Conservation (phyloP, 768 basidiomycete species). For the Crepidotus variabilis region DNA sequence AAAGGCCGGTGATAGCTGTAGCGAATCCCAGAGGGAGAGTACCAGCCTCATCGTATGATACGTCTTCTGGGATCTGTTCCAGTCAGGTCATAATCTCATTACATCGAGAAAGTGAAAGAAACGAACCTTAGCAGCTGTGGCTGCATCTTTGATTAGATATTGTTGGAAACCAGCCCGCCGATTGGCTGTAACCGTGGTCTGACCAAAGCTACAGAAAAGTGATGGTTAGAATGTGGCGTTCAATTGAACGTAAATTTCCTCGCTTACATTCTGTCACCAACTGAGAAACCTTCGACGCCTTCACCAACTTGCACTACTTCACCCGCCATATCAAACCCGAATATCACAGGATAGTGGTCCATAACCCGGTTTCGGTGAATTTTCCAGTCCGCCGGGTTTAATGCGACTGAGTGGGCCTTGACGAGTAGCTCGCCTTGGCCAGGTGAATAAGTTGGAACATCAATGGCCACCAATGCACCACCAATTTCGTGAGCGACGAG, state of each 20-base stretch:
- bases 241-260: background rate
- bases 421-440: constrained; percentile 39
- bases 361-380: constrained; percentile 19
- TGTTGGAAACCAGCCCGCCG: constrained; percentile 41
- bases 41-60: constrained; percentile 33
- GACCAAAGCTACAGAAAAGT: constrained; percentile 30
- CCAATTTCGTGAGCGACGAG: constrained; percentile 19
- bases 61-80: constrained; percentile 24
- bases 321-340: constrained; percentile 50
- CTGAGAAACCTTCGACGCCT: constrained; percentile 43
- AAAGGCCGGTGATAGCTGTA: constrained; percentile 28
- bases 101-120: constrained; percentile 27
- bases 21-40: constrained; percentile 26
- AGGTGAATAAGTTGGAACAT: constrained; percentile 21
- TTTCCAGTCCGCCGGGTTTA: constrained; percentile 48
- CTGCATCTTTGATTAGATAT: constrained; percentile 37
- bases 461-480: constrained; percentile 17
- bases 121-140: constrained; percentile 36
- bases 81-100: constrained; percentile 29
- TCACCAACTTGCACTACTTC: constrained; percentile 48
- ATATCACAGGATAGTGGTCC: constrained; percentile 36
- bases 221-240: background rate
- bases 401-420: constrained; percentile 32
- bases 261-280: constrained; percentile 51
- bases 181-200: constrained; percentile 32